Base-by-base conservation (phyloP, 306 rosid genomes). In the Cicer yamashitae region DNA sequence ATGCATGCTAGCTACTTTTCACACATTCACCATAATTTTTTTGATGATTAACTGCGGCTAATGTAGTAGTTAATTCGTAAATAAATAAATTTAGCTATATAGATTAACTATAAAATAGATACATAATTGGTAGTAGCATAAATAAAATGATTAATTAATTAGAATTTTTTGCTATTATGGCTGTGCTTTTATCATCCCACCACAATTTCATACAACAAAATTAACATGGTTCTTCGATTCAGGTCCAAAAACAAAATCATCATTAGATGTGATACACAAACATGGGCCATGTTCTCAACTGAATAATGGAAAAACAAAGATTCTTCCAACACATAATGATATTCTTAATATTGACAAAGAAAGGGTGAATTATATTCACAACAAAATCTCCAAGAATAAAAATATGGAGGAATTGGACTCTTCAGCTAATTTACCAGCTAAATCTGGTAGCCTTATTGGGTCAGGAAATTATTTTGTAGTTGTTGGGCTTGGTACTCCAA, bases 401-500 rank as follows among this genome's bases (percentile, higher is more conserved):
- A 69, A 50, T 2, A 7, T 50, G 25, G 12, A 13, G 10, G 45
- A 22, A 30, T 4, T 30, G 37, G 37, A 30, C 0, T 30, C 37
- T 18, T 82, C 76, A 13, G 8, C 67, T n/a, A 56, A 30, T 10
- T 41, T 92, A 43, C 92, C 93, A 3, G 93, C 88, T 0, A 83
- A 84, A 11, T 82, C 91, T 5, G 96, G 92, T 37, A 41, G 58
- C 17, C 48, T 74, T 0, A 13, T 92, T 8, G 90, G 96, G 13
- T 54, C 91, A 0, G 92, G 79, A 1, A 87, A 89, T 37, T 92
- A 92, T 77, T 77, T 87, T 6, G 96, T 92, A 37, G 87, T 78
- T 0, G 79, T 92, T 10, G 96, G 88, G 0, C 57, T 92, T 6
- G 98, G 98, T 0, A 82, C 89, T 7, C 98, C 98, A 0, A 82